phyloP scores from a whole-genome alignment of 2,329 filamentous ascomycete species.

The Sarocladium strictum region DNA sequence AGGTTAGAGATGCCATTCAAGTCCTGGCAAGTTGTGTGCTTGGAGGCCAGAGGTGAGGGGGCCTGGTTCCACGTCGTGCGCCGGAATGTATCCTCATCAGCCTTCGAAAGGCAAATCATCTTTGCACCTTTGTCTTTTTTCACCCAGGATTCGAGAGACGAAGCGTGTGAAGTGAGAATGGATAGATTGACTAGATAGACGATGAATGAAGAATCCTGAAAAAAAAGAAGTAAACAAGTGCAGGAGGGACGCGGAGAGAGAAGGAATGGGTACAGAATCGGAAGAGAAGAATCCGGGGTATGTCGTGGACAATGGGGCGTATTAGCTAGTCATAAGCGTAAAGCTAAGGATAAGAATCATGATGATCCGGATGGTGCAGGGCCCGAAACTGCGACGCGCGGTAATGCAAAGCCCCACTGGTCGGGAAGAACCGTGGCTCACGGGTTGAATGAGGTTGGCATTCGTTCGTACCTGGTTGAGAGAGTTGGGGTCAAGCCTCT shows the following conservation, averaged over 20 bases:
- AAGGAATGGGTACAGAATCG: no score
- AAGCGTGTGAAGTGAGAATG: no score
- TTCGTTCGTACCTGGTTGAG: no score
- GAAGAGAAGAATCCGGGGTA: conserved; percentile 9
- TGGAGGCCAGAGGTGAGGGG: conserved; percentile 40
- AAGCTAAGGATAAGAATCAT: neutral
- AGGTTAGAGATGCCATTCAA: conserved; percentile 49
- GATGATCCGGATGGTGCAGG: neutral
- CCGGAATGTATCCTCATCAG: conserved; percentile 40
- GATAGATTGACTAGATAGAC: no score
- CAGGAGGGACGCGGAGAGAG: neutral
- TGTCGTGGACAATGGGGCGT: neutral
- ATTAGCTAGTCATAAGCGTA: neutral
- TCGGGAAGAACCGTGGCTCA: conserved; percentile 6
- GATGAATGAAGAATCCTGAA: neutral
- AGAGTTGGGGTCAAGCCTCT: no score
- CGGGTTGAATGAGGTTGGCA: no score
- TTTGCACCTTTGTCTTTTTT: neutral
- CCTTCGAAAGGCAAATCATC: conserved; percentile 52
- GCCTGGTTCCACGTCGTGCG: conserved; percentile 50
- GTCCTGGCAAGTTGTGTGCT: conserved; percentile 48
- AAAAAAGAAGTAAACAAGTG: neutral
- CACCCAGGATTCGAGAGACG: neutral
- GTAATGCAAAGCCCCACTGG: neutral
- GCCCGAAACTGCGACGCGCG: neutral